Evolutionary conservation across 805 yeast genomes (phyloP).

Genomic region (Kazachstania psychrophila): DNA sequence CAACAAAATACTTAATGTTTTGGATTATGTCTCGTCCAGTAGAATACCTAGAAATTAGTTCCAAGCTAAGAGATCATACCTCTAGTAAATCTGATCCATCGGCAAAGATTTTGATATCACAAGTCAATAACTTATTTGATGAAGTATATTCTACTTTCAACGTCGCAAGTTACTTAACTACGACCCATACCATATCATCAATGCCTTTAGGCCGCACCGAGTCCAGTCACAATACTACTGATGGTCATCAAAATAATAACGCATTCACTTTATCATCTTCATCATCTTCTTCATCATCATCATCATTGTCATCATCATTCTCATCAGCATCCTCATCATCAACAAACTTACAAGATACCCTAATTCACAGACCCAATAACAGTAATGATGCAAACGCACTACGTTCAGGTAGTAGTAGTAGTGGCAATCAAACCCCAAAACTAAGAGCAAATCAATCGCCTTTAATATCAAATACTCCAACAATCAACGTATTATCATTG

Average conservation of each 20-base stretch:
- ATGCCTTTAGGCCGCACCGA: not conserved
- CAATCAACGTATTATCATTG: slow-evolving; percentile 5
- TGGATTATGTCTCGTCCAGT: slow-evolving; percentile 45
- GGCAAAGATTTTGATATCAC: slow-evolving; percentile 1
- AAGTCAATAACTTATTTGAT: slow-evolving; percentile 15
- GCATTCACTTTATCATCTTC: not conserved
- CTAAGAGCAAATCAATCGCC: not conserved
- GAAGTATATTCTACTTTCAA: slow-evolving; percentile 21
- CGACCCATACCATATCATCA: slow-evolving; percentile 4
- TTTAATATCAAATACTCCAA: slow-evolving; percentile 3
- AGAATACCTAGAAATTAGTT: slow-evolving; percentile 32
- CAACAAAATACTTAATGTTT: slow-evolving; percentile 37
- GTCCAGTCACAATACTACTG: not conserved
- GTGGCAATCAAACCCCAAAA: not conserved
- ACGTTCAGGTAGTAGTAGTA: not conserved
- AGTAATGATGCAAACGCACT: not conserved
- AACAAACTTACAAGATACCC: not conserved
- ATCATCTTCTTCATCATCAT: not conserved
- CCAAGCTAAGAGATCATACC: slow-evolving; percentile 2
- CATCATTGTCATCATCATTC: not conserved
- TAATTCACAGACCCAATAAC: not conserved
- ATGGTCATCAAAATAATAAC: not conserved
- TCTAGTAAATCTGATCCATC: slow-evolving; percentile 1
- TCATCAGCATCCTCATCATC: slow-evolving; percentile 1
- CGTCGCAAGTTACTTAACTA: slow-evolving; percentile 14